phyloP scores from a whole-genome alignment of 164 flowering plant genomes.

The Magnolia changhungtana region DNA sequence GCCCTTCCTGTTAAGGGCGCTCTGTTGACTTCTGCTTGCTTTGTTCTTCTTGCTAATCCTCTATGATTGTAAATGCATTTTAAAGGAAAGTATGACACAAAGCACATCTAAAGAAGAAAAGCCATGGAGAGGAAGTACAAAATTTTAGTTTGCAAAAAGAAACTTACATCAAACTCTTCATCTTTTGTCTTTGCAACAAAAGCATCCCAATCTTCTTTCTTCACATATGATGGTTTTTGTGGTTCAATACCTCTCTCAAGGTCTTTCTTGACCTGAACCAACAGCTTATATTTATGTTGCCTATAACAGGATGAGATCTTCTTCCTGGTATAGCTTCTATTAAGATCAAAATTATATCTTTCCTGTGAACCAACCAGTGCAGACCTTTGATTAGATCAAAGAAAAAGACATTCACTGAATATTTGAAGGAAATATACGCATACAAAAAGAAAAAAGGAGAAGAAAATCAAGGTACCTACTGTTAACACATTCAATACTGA shows the following conservation, averaged over 20 bases:
- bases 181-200: slow-evolving; percentile 31
- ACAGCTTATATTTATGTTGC: slow-evolving; percentile 27
- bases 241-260: slow-evolving; percentile 29
- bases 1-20: slow-evolving; percentile 20
- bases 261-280: slow-evolving; percentile 31
- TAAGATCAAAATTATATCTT: slow-evolving; percentile 25
- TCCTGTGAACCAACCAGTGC: slow-evolving; percentile 14
- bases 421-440: background rate
- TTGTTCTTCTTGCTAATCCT: slow-evolving; percentile 30
- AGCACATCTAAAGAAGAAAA: background rate
- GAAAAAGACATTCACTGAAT: no score
- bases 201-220: slow-evolving; percentile 32
- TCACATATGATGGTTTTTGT: slow-evolving; percentile 27
- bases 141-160: background rate
- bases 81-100: background rate
- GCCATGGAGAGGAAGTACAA: background rate
- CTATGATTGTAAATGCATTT: slow-evolving; percentile 8
- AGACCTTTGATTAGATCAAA: no score
- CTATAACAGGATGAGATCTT: slow-evolving; percentile 32
- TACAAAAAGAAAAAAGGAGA: background rate
- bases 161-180: slow-evolving; percentile 31
- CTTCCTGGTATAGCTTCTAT: slow-evolving; percentile 26
- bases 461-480: slow-evolving; percentile 24
- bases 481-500: slow-evolving; percentile 22
- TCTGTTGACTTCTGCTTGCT: slow-evolving; percentile 30